These are phyloP conservation scores for Alternaria triticina DNA, from an alignment of 2,329 filamentous ascomycete species.

Conservation along the genomic window DNA sequence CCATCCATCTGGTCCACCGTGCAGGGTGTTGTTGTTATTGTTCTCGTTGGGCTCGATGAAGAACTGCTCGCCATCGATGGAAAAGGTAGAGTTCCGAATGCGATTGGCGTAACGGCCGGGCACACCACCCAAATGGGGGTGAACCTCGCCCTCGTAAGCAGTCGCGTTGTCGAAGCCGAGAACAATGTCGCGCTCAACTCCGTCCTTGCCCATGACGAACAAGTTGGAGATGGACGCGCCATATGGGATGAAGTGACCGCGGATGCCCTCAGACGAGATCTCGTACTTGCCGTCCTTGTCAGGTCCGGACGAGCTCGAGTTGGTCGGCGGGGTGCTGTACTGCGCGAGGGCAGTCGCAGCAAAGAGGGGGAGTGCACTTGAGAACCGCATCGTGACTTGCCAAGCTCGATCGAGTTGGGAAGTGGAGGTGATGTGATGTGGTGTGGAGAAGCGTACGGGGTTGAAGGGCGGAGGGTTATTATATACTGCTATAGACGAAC, in stretches of 20 bases:
- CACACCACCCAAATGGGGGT: slow-evolving; percentile 75
- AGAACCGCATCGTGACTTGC: slow-evolving; percentile 36
- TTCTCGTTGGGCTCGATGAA: slow-evolving; percentile 66
- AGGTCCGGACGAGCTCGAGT: slow-evolving; percentile 31
- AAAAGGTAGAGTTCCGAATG: slow-evolving; percentile 78
- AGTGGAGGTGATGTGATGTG: slow-evolving; percentile 22
- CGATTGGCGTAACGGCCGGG: slow-evolving; percentile 82
- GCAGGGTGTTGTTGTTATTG: slow-evolving; percentile 65
- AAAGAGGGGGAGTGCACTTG: slow-evolving; percentile 29
- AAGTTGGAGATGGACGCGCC: slow-evolving; percentile 76
- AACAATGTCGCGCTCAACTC: slow-evolving; percentile 72
- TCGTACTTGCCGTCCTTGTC: slow-evolving; percentile 68
- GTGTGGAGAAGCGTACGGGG: slow-evolving; percentile 16
- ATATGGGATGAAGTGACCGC: slow-evolving; percentile 74
- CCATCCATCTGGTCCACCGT: slow-evolving; percentile 75
- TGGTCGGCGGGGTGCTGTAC: slow-evolving; percentile 26
- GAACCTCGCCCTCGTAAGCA: slow-evolving; percentile 70
- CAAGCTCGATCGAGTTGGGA: slow-evolving; percentile 20
- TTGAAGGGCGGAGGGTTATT: slow-evolving; percentile 14
- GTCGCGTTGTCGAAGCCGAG: slow-evolving; percentile 77
- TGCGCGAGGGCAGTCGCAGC: slow-evolving; percentile 36
- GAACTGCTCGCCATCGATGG: slow-evolving; percentile 68
- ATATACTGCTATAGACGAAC: slow-evolving; percentile 15
- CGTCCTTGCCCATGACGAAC: slow-evolving; percentile 71
- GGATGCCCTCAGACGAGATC: slow-evolving; percentile 70